Base-by-base conservation (phyloP, 331 rosid genomes). In the Telfairia occidentalis region DNA sequence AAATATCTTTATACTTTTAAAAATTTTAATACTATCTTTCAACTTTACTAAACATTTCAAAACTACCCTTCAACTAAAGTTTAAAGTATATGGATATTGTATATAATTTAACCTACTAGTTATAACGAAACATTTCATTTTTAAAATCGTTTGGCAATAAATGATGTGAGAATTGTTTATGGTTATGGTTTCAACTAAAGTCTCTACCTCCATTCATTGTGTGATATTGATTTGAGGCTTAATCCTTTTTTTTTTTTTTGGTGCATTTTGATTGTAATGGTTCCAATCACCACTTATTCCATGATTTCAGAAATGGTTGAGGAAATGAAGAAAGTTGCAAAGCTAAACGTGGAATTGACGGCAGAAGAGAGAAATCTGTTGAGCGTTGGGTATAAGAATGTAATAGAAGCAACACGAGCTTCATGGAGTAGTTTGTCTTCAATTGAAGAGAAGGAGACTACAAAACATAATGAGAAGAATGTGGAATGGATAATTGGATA, bases 361-460 rank as follows among this genome's bases (percentile, higher is more conserved):
- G 82, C 66, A 49, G 87, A 84, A 60, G 85, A 84, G 82, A 46
- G 82, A 45, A 82, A 82, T 65, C 74, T 82, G 45, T 58, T 84
- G 7, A 79, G 84, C 12, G 82, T 79, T 70, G 85, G 88, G 49
- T 84, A 84, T 74, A 84, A 79, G 82, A 84, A 82, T 74, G 80
- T 77, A 23, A 84, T 79, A 5, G 85, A 85, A 37, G 85, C 85
- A 45, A 79, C 85, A 74, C 72, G 87, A 76, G 80, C 82, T 12
- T 81, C 87, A 1, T 84, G 88, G 85, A 71, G 85, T 50, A 84
- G 82, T 53, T 55, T 84, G 54, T 84, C 85, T 42, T 82, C 88
- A 48, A 61, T 79, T 79, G 88, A 84, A 77, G 84, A 77, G 50
- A 84, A 84, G 80, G 88, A 84, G 77, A 83, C 55, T 53, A 66